Evolutionary conservation across 2,329 filamentous ascomycete genomes (phyloP), one percentile per base, ranked within the genome.

Genomic region (Karstenula rhodostoma): DNA sequence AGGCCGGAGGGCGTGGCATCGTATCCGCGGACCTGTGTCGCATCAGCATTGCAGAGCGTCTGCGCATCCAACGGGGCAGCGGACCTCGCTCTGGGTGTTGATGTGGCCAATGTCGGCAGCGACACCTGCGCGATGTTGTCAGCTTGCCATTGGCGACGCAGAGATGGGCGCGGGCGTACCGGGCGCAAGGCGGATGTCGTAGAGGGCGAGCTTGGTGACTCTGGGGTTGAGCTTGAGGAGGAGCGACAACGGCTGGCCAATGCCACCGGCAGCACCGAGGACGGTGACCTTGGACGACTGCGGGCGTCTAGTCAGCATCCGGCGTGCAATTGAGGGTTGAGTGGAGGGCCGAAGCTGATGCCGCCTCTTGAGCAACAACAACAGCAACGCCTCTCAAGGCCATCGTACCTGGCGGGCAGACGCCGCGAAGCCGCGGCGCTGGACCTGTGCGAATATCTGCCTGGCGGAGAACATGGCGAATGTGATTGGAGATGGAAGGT

Each of bases 161-260:
- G 27, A 35, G 52, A 47, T 37, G 52, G 15, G 27, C 27, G 15
- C 27, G 19, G n/a, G 85, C 89, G 69, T 89, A 96, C 93, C 94
- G 80, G 94, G 94, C 77, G 87, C 94, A 77, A 93, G 90, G 77
- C 92, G 91, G 85, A 99, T 96, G 84, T 99, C 95, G 86, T 98
- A 99, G 77, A 99, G 92, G 68, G 94, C 92, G 76, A 99, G 92
- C 81, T 97, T 90, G 76, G 88, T 90, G 73, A 98, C 94, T 78
- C 92, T 88, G 74, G 94, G 93, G 90, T 97, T 98, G 80, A 97
- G 90, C 93, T 99, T 99, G 82, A 99, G 88, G 78, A 99, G 90
- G 71, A 99, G 91, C 61, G 95, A 99, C 77, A 99, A 86, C 77
- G 95, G 95, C 82, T 99, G 95, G 82, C 95, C 95, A 85, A 99